Conservation (phyloP, 305 asterid genomes). For the Galium porrigens region DNA sequence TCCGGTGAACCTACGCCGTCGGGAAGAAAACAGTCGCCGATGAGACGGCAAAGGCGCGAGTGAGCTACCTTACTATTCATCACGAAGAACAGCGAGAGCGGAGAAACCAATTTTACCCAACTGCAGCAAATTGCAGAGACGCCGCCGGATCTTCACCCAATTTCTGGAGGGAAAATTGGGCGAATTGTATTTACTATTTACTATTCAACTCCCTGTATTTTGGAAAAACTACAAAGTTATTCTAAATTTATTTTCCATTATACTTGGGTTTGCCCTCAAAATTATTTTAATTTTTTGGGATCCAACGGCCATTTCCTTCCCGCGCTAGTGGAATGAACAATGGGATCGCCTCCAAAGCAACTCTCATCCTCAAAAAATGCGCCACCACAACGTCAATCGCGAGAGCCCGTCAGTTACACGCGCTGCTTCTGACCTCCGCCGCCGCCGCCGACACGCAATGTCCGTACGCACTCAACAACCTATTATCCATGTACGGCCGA, state of each 20-base stretch:
- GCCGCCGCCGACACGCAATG: conserved; percentile 16
- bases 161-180: conserved; percentile 4
- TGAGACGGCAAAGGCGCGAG: conserved; percentile 33
- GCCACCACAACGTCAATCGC: conserved; percentile 34
- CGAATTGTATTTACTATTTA: neutral
- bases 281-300: no score
- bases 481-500: conserved; percentile 59
- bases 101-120: neutral
- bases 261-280: no score
- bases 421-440: conserved; percentile 42
- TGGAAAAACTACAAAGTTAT: neutral
- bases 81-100: neutral
- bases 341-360: conserved; percentile 31
- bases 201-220: neutral
- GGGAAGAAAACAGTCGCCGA: conserved; percentile 29
- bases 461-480: conserved; percentile 46
- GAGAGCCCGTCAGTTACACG: conserved; percentile 64
- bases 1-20: conserved; percentile 24
- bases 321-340: conserved; percentile 36
- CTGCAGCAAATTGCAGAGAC: neutral
- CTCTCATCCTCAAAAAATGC: conserved; percentile 43
- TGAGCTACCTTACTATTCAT: conserved; percentile 29
- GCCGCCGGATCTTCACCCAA: neutral
- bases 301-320: conserved; percentile 15
- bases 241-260: neutral